These are phyloP conservation scores for Bisporella sp. DNA, from an alignment of 2,329 filamentous ascomycete species.

Conservation along the genomic window DNA sequence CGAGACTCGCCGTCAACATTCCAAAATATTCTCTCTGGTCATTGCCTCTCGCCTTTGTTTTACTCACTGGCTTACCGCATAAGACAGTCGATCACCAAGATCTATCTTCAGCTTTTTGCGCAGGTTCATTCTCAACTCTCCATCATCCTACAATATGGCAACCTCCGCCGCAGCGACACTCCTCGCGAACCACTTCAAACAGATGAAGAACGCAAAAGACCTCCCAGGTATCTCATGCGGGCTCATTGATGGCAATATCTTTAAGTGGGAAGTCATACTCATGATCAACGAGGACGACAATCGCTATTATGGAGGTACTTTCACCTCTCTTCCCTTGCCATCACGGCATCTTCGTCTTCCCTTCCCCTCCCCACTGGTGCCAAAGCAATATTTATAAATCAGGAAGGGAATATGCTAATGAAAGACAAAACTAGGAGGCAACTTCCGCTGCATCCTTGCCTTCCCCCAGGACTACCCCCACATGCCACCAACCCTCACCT, in stretches of 20 bases:
- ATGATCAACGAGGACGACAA: conserved; percentile 79
- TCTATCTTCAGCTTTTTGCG: no score
- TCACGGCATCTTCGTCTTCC: conserved; percentile 33
- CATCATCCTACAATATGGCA: neutral
- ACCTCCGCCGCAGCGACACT: conserved; percentile 53
- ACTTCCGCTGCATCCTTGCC: conserved; percentile 77
- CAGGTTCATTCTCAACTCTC: no score
- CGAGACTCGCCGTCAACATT: no score
- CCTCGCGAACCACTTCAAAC: conserved; percentile 79
- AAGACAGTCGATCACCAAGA: no score
- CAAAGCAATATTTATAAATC: no score
- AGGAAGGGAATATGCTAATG: no score
- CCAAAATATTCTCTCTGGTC: no score
- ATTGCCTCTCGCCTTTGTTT: no score
- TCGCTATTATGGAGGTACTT: conserved; percentile 68
- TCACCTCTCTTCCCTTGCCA: neutral
- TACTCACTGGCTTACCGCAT: no score
- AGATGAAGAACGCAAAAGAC: conserved; percentile 88
- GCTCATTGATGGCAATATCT: conserved; percentile 79
- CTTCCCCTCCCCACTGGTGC: no score
- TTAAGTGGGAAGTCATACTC: conserved; percentile 98
- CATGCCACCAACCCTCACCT: conserved; percentile 81
- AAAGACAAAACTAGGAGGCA: conserved; percentile 56
- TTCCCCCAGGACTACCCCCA: conserved; percentile 86
- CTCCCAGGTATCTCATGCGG: conserved; percentile 93